Evolutionary conservation across 2,329 filamentous ascomycete species (phyloP).

Genomic region (Aspergillus transmontanensis): DNA sequence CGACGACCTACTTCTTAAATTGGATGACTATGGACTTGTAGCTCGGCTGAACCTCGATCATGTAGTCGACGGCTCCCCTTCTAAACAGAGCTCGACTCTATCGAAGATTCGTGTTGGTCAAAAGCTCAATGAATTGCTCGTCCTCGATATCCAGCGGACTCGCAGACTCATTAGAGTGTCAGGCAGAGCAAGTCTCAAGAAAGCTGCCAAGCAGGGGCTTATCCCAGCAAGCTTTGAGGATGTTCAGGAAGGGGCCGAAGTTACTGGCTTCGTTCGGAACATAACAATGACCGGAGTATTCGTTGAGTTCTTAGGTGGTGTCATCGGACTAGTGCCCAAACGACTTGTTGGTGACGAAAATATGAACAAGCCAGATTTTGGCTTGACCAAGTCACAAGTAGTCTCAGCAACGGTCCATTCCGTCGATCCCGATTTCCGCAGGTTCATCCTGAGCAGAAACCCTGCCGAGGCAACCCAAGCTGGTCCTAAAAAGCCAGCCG

Average conservation of each 20-base stretch:
- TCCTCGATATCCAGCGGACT: conserved; percentile 81
- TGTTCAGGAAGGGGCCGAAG: conserved; percentile 66
- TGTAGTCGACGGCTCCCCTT: conserved; percentile 78
- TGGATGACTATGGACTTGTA: conserved; percentile 73
- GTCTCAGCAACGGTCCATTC: conserved; percentile 72
- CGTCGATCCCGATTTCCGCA: conserved; percentile 68
- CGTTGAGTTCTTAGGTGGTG: conserved; percentile 78
- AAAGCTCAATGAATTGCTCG: conserved; percentile 75
- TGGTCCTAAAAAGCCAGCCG: conserved; percentile 38
- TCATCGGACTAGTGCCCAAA: conserved; percentile 80
- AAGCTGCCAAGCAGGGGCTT: conserved; percentile 70
- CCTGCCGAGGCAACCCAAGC: conserved; percentile 53
- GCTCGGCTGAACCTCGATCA: conserved; percentile 77
- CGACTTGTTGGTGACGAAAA: conserved; percentile 73
- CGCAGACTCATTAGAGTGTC: conserved; percentile 76
- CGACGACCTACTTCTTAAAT: conserved; percentile 74
- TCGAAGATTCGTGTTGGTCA: conserved; percentile 85
- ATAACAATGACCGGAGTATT: conserved; percentile 81
- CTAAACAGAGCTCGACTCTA: conserved; percentile 75
- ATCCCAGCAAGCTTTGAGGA: conserved; percentile 74
- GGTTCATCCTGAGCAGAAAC: conserved; percentile 68
- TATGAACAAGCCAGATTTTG: conserved; percentile 71
- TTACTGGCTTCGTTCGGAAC: conserved; percentile 82
- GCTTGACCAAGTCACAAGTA: conserved; percentile 74
- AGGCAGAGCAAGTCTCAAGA: conserved; percentile 79